Evolutionary conservation across 805 yeast genomes (phyloP), one percentile per base, ranked within the genome.

Genomic region (Myxozyma geophila): DNA sequence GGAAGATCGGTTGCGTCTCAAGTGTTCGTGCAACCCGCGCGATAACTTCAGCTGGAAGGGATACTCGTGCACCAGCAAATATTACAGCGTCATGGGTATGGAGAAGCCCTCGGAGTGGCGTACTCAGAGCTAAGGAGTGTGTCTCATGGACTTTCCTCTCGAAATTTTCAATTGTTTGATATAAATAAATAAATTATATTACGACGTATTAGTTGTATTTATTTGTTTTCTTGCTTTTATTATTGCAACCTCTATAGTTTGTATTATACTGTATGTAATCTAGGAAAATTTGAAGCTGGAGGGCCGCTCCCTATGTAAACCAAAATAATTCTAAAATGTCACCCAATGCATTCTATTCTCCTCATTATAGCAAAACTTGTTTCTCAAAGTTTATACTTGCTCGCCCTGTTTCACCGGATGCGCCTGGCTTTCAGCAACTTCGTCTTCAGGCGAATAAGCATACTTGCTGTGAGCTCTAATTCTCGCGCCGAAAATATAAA

Each of bases 21-120:
- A 82, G 64, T 92, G 98, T 81, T 82, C 84, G 53, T 92, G 79
- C 48, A 53, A 72, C 58, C 78, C 78, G 4, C 50, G 47, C 2
- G 71, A 72, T 40, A 78, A 75, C 66, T 78, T 78, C 70, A 71
- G 77, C 54, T 77, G 76, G 76, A 70, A 70, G 60, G 80, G 79
- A 53, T 78, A 78, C 72, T 73, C 77, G 17, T 78, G 81, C 68
- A 76, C 80, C 0, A 70, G 74, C 44, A 63, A 71, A 44, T 78
- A 71, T 70, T 77, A 72, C 69, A 67, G 71, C 51, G 71, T 72
- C 59, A 67, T 68, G 66, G 61, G 63, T 35, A 56, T 61, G 54
- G 64, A 59, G 41, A 58, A 59, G n/a, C 72, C 72, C 17, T 36
- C 63, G 7, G 65, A 66, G 54, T 68, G 70, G 70, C 59, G 60